Percentiles rank a stretch among this genome's conserved stretches.
Evolutionary conservation across 441 rosid species (phyloP).

Genomic region (Bruguiera hainesii): DNA sequence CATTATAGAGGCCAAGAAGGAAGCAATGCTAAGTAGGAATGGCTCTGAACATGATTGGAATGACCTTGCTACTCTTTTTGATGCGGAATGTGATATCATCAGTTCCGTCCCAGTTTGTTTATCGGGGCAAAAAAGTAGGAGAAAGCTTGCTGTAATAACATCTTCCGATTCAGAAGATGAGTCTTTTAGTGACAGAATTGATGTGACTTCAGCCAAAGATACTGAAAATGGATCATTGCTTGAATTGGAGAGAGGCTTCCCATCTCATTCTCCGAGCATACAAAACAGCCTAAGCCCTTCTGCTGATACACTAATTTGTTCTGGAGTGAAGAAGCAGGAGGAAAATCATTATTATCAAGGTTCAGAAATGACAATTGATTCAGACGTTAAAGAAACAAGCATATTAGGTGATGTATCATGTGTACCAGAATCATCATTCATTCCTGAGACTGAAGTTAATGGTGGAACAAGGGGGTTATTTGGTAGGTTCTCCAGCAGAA

Average conservation of each 20-base stretch:
- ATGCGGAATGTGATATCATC: slow-evolving; percentile 32
- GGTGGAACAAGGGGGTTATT: slow-evolving; percentile 43
- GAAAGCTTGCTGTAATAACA: slow-evolving; percentile 49
- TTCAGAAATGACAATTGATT: slow-evolving; percentile 33
- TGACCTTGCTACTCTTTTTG: slow-evolving; percentile 38
- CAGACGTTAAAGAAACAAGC: slow-evolving; percentile 32
- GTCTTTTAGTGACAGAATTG: slow-evolving; percentile 20
- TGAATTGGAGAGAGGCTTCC: slow-evolving; percentile 28
- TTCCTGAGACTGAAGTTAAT: slow-evolving; percentile 75
- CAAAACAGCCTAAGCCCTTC: slow-evolving; percentile 30
- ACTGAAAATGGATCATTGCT: slow-evolving; percentile 25
- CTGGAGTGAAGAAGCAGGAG: slow-evolving; percentile 31
- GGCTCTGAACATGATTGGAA: slow-evolving; percentile 42
- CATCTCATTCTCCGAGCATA: slow-evolving; percentile 27
- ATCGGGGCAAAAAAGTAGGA: slow-evolving; percentile 36
- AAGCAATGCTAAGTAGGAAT: slow-evolving; percentile 63
- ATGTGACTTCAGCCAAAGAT: slow-evolving; percentile 27
- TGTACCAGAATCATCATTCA: slow-evolving; percentile 86
- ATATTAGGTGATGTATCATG: slow-evolving; percentile 61
- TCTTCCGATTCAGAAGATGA: slow-evolving; percentile 94
- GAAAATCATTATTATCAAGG: slow-evolving; percentile 27
- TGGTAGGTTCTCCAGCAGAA: slow-evolving; percentile 36
- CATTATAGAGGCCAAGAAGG: slow-evolving; percentile 66
- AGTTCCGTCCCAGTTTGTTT: slow-evolving; percentile 42
- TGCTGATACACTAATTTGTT: slow-evolving; percentile 27